phyloP scores from a whole-genome alignment of 768 basidiomycete species.

The Lentinus brumalis region DNA sequence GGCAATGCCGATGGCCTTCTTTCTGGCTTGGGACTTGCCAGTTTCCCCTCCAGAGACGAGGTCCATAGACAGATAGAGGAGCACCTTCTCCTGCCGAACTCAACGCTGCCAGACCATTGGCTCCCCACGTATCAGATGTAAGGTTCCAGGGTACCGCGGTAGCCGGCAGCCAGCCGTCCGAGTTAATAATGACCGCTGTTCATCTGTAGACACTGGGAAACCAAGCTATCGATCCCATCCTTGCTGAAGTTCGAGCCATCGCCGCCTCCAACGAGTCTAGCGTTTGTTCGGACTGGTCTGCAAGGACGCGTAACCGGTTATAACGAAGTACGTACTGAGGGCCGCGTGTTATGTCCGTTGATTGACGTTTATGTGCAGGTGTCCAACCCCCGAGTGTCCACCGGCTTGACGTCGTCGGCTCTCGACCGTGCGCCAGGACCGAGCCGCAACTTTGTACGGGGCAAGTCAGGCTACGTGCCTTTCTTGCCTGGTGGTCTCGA shows the following conservation, averaged over 20 bases:
- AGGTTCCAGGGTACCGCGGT: conserved; percentile 25
- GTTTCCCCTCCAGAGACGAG: conserved; percentile 57
- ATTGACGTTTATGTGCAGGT: conserved; percentile 41
- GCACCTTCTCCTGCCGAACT: conserved; percentile 70
- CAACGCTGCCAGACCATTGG: conserved; percentile 68
- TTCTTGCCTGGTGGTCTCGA: conserved; percentile 94
- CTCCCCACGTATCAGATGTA: conserved; percentile 86
- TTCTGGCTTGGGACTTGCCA: conserved; percentile 56
- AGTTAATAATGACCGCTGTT: conserved; percentile 10
- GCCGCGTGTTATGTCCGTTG: not conserved
- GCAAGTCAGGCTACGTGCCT: conserved; percentile 90
- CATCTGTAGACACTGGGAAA: conserved; percentile 68
- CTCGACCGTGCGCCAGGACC: conserved; percentile 83
- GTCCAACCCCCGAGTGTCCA: conserved; percentile 53
- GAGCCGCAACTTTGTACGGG: conserved; percentile 82
- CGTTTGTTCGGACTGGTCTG: conserved; percentile 78
- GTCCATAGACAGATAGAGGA: conserved; percentile 74
- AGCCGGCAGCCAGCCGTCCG: conserved; percentile 3
- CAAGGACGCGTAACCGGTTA: conserved; percentile 81
- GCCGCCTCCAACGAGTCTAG: conserved; percentile 71
- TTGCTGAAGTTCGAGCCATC: conserved; percentile 68
- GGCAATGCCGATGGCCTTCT: conserved; percentile 48
- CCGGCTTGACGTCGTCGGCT: conserved; percentile 83
- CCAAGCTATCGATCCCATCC: conserved; percentile 58
- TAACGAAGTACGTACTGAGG: conserved; percentile 57